phyloP scores from a whole-genome alignment of 495 filamentous ascomycete species.

The Daldinia childiae region DNA sequence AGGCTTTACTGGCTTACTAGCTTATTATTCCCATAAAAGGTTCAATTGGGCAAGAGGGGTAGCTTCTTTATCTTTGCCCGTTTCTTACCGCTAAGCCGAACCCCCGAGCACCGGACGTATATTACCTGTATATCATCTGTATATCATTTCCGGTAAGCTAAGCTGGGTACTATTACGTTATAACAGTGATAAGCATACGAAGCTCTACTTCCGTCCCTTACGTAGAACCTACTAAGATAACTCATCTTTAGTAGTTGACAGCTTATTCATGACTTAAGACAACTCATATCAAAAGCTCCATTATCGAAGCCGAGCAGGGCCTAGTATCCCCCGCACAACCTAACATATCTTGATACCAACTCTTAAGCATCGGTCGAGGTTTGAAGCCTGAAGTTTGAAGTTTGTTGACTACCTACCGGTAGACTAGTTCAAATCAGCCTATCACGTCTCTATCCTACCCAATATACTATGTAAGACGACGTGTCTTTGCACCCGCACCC shows the following conservation, averaged over 20 bases:
- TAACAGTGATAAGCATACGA: conserved; percentile 11
- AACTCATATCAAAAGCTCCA: not conserved
- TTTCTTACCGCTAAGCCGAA: conserved; percentile 34
- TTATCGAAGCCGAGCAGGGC: not conserved
- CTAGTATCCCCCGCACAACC: not conserved
- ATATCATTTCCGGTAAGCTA: conserved; percentile 21
- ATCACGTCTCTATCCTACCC: conserved; percentile 29
- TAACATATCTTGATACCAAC: not conserved
- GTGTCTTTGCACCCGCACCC: conserved; percentile 21
- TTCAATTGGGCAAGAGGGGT: conserved; percentile 34
- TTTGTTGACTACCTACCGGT: conserved; percentile 14
- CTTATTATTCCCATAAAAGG: conserved; percentile 17
- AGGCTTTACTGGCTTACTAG: not conserved
- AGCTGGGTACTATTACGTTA: conserved; percentile 29
- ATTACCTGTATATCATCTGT: not conserved
- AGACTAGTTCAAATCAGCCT: conserved; percentile 21
- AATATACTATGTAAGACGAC: conserved; percentile 37
- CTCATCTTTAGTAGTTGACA: not conserved
- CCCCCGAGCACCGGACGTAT: conserved; percentile 34
- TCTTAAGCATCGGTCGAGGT: not conserved
- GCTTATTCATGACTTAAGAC: not conserved
- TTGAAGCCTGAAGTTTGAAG: not conserved
- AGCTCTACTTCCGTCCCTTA: conserved; percentile 6
- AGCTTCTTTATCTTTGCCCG: conserved; percentile 1
- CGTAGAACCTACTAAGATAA: not conserved